Evolutionary conservation across 2,329 filamentous ascomycete species (phyloP).

Genomic region (Colletotrichum cereale): DNA sequence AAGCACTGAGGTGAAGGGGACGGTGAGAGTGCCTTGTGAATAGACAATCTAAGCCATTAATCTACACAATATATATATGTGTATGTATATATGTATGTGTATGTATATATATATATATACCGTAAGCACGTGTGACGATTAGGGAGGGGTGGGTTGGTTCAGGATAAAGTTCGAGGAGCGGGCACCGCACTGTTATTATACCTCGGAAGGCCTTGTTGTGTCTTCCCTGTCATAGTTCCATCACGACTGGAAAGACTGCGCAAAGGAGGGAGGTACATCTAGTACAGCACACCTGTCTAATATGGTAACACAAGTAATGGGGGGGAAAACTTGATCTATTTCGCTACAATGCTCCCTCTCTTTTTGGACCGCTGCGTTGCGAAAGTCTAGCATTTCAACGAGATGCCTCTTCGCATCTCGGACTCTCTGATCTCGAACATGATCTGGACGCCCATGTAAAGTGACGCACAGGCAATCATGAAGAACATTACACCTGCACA

Average conservation of each 20-base stretch:
- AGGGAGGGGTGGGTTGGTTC: background rate
- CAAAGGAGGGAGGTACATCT: slow-evolving; percentile 3
- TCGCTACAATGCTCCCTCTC: background rate
- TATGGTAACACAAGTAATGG: slow-evolving; percentile 18
- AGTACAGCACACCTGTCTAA: slow-evolving; percentile 13
- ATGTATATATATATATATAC: background rate
- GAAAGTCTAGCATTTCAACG: slow-evolving; percentile 80
- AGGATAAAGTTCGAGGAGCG: background rate
- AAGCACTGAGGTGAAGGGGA: slow-evolving; percentile 22
- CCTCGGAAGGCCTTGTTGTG: background rate
- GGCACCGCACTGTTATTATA: slow-evolving; percentile 4
- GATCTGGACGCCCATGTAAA: slow-evolving; percentile 89
- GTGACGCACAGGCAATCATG: slow-evolving; percentile 73
- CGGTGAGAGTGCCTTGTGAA: background rate
- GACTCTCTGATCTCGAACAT: slow-evolving; percentile 96
- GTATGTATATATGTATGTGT: background rate
- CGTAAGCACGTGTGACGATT: background rate
- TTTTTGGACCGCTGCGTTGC: background rate
- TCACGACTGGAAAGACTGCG: background rate
- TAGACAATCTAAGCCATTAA: background rate
- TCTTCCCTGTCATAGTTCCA: background rate
- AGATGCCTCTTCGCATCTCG: slow-evolving; percentile 85
- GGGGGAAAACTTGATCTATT: background rate
- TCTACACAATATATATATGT: background rate
- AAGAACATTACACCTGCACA: slow-evolving; percentile 77